These are phyloP conservation scores for Leccinellum albellum DNA, from an alignment of 768 basidiomycete species.

Conservation along the genomic window DNA sequence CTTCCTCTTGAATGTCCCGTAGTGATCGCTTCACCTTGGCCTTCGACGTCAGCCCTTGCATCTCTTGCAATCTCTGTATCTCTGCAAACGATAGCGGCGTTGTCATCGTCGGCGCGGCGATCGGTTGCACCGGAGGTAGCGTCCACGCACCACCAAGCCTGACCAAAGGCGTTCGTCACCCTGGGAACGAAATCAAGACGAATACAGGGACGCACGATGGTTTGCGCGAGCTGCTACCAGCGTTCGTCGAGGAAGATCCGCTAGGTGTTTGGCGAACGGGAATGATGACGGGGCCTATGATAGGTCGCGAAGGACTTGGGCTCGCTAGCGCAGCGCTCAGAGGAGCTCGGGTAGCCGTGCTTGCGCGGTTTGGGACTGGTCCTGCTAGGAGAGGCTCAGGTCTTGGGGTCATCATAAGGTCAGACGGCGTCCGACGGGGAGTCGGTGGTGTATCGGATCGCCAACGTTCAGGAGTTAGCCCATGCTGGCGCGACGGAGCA, in stretches of 20 bases:
- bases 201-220: conserved; percentile 42
- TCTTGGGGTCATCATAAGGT: conserved; percentile 7
- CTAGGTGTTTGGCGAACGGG: conserved; percentile 48
- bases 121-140: conserved; percentile 47
- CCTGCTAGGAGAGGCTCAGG: neutral
- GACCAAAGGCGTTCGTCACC: neutral
- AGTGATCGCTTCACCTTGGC: conserved; percentile 60
- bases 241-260: conserved; percentile 24
- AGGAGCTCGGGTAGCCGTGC: conserved; percentile 13
- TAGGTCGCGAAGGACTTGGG: conserved; percentile 26
- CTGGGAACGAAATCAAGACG: neutral
- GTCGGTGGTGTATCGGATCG: conserved; percentile 1
- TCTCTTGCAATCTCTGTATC: conserved; percentile 78
- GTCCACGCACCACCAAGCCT: conserved; percentile 58
- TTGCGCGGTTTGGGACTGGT: neutral
- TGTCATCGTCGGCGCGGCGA: conserved; percentile 31
- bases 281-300: conserved; percentile 60
- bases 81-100: conserved; percentile 62
- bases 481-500: neutral
- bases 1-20: conserved; percentile 84
- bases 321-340: conserved; percentile 22
- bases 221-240: conserved; percentile 32
- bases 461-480: conserved; percentile 3
- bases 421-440: conserved; percentile 9
- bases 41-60: conserved; percentile 39